Base-by-base conservation (phyloP, 2,329 filamentous ascomycete species). In the Fusarium circinatum region DNA sequence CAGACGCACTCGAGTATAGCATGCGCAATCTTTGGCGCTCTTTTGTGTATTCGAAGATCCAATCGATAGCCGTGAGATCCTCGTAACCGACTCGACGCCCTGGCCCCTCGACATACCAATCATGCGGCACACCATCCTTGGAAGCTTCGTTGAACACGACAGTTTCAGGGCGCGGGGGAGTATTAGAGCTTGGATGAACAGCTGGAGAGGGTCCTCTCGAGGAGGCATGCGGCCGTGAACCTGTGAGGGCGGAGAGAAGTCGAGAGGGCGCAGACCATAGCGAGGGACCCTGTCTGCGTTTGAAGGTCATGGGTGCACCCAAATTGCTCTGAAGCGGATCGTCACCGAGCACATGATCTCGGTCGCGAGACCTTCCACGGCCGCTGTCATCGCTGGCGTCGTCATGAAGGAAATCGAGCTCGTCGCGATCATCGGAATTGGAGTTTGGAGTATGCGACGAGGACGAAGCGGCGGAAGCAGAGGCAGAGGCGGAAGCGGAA, bases 31-130 rank as follows among this genome's bases (percentile, higher is more conserved):
- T 90, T 82, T 97, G 94, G 26, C 96, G 90, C 84, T 99, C 96
- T 82, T 98, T 98, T 59, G 94, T 96, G 80, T 98, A 98, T 83
- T 99, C 96, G 78, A 98, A 98, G 80, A 98, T 98, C 96, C 96
- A 99, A 85, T 99, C 96, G 81, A 99, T 99, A 66, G 96, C 96
- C 22, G 96, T 98, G 81, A 98, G 87, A 83, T 99, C 93, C 79
- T 98, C 96, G 84, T 99, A 99, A 62, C 94, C 96, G 42, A 98
- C 95, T 79, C 96, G 90, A 60, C 94, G 90, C 3, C 95, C 95
- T 0, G 94, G 95, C 2, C 94, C 95, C 82, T 98, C 96, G 54
- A 92, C 88, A 80, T 97, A 93, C 96, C 96, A 98, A 82, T 98
- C 96, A 51, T 87, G 81, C 8, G 87, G 82, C 36, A 81, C 79